Evolutionary conservation across 2,329 filamentous ascomycete species (phyloP), one percentile per base, ranked within the genome.

Genomic region (Ceratocystiopsis sp.): DNA sequence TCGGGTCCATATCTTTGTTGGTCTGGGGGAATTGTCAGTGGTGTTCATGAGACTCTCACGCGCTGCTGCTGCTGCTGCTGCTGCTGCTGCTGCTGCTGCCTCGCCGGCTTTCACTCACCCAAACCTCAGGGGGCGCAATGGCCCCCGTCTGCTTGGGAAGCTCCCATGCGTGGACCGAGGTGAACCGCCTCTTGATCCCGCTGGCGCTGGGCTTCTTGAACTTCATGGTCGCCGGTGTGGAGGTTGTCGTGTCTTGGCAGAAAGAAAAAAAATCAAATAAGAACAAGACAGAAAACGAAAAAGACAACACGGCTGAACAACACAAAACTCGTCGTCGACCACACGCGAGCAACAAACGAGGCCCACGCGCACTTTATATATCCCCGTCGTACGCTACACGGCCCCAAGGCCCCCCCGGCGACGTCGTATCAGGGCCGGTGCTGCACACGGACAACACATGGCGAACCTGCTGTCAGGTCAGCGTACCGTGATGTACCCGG

Each of bases 1-100:
- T 61, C 17, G 60, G 60, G 43, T 63, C 60, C 50, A 57, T 54
- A 42, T 57, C 55, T 10, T 40, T 44, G 41, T 57, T 57, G n/a
- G 53, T 51, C 50, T 29, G 25, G 19, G 19, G 19, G 19, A 21
- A 7, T 29, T 29, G n/a, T n/a, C n/a, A 29, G 25, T 29, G 5
- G 6, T 29, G 25, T n/a, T n/a, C n/a, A n/a, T n/a, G n/a, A n/a
- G n/a, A n/a, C n/a, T n/a, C n/a, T n/a, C n/a, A n/a, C n/a, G n/a
- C n/a, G n/a, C n/a, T n/a, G n/a, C n/a, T n/a, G n/a, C n/a, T n/a
- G n/a, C n/a, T n/a, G n/a, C n/a, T n/a, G n/a, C n/a, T n/a, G n/a
- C n/a, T n/a, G n/a, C n/a, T n/a, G n/a, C n/a, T n/a, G n/a, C n/a
- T n/a, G n/a, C n/a, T n/a, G n/a, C n/a, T n/a, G n/a, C n/a, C n/a